Conservation (phyloP, 805 yeast species). For the Starmera amethionina region DNA sequence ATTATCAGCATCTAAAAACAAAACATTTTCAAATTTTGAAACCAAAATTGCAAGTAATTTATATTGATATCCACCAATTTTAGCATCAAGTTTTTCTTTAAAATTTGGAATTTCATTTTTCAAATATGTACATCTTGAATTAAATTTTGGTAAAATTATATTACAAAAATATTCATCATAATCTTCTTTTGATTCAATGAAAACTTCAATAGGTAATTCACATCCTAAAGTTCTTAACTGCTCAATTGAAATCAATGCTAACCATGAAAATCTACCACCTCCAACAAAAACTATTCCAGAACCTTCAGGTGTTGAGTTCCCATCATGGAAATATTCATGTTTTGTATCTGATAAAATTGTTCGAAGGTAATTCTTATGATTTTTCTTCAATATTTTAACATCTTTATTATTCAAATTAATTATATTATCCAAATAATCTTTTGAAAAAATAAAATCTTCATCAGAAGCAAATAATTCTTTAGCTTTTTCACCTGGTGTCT, state of each 20-base stretch:
- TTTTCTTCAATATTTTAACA: conserved; percentile 23
- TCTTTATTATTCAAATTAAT: conserved; percentile 30
- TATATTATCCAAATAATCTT: conserved; percentile 34
- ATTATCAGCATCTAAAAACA: conserved; percentile 65
- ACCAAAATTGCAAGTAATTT: conserved; percentile 59
- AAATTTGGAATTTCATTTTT: conserved; percentile 45
- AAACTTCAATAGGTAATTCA: conserved; percentile 60
- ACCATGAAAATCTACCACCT: conserved; percentile 68
- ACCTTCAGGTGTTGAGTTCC: conserved; percentile 23
- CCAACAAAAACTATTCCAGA: conserved; percentile 63
- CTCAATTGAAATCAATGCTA: conserved; percentile 51
- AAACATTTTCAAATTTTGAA: conserved; percentile 59
- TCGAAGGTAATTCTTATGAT: conserved; percentile 27
- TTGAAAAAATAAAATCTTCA: conserved; percentile 32
- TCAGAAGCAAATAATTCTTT: conserved; percentile 31
- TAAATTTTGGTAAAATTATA: conserved; percentile 42
- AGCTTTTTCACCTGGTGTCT: conserved; percentile 30
- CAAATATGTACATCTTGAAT: conserved; percentile 57
- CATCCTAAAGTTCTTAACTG: conserved; percentile 54
- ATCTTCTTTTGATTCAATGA: conserved; percentile 53
- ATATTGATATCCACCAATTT: conserved; percentile 51
- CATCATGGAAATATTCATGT: conserved; percentile 24
- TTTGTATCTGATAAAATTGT: conserved; percentile 23
- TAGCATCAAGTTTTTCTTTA: conserved; percentile 32
- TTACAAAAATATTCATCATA: conserved; percentile 63